phyloP scores from a whole-genome alignment of 164 flowering plant species.

The Vitis labrusca region DNA sequence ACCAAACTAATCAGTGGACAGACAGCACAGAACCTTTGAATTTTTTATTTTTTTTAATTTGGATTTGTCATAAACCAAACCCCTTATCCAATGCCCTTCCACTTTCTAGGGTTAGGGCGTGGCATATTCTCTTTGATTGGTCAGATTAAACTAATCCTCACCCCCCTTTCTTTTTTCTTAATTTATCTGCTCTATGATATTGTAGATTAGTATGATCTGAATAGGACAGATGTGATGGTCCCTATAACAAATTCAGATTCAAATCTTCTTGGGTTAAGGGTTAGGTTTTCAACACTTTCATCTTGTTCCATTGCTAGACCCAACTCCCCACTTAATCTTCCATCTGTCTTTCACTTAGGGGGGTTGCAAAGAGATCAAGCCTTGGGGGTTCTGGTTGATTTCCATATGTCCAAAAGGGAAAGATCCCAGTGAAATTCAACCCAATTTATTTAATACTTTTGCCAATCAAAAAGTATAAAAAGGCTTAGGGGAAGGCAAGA shows the following conservation, averaged over 20 bases:
- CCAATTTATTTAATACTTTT: too few relatives aligned
- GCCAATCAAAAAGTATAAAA: too few relatives aligned
- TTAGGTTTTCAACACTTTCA: slow-evolving; percentile 4
- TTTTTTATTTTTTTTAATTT: background rate
- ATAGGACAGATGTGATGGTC: slow-evolving; percentile 17
- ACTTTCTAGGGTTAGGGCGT: slow-evolving; percentile 28
- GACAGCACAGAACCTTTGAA: slow-evolving; percentile 25
- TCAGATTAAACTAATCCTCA: slow-evolving; percentile 8
- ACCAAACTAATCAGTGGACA: slow-evolving; percentile 37
- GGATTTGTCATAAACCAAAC: background rate
- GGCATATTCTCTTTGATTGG: slow-evolving; percentile 7
- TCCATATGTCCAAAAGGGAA: too few relatives aligned
- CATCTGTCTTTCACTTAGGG: background rate
- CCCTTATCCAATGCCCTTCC: slow-evolving; percentile 26
- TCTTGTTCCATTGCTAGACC: slow-evolving; percentile 3
- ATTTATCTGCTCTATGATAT: background rate
- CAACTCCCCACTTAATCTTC: slow-evolving; percentile 1
- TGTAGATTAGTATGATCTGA: slow-evolving; percentile 17
- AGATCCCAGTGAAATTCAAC: too few relatives aligned
- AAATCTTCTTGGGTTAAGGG: slow-evolving; percentile 8
- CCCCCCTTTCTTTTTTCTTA: too few relatives aligned
- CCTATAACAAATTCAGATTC: background rate
- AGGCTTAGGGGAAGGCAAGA: too few relatives aligned
- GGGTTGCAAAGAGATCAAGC: too few relatives aligned
- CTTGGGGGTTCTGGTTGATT: too few relatives aligned